These are phyloP conservation scores for Penicillium mononematosum DNA, from an alignment of 495 filamentous ascomycete species.

Conservation along the genomic window DNA sequence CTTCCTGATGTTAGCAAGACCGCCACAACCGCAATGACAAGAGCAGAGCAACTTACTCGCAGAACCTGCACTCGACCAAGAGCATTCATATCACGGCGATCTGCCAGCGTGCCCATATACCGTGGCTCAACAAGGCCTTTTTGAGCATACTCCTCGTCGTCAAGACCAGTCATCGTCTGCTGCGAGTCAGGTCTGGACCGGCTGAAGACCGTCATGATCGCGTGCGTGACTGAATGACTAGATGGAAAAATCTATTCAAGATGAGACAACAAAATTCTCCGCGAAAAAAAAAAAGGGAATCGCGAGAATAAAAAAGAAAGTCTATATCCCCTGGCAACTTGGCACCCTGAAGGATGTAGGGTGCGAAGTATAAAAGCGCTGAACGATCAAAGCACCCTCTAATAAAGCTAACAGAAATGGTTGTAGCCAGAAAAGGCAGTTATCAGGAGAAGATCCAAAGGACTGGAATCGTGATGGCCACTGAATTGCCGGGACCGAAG, in stretches of 20 bases:
- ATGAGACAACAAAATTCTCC: neutral
- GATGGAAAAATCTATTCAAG: neutral
- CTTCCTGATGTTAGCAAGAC: slow-evolving; percentile 26
- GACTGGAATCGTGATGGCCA: slow-evolving; percentile 1
- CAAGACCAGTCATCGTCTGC: slow-evolving; percentile 12
- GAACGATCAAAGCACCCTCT: neutral
- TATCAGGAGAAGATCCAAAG: slow-evolving; percentile 17
- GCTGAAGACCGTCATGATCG: slow-evolving; percentile 13
- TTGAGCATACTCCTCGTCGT: slow-evolving; percentile 26
- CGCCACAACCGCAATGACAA: neutral
- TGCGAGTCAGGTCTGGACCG: slow-evolving; percentile 18
- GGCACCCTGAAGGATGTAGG: neutral
- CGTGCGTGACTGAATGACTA: neutral
- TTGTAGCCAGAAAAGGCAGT: slow-evolving; percentile 22
- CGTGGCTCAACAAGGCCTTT: slow-evolving; percentile 38
- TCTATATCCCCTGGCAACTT: neutral
- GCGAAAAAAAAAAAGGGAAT: neutral
- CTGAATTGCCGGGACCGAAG: slow-evolving; percentile 10
- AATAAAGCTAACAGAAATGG: neutral
- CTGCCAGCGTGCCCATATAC: slow-evolving; percentile 42
- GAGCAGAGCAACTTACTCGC: slow-evolving; percentile 29
- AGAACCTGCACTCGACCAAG: slow-evolving; percentile 45
- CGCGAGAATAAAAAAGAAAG: slow-evolving; percentile 1
- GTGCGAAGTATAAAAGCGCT: slow-evolving; percentile 2
- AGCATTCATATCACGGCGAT: slow-evolving; percentile 45